phyloP scores from a whole-genome alignment of 2,329 filamentous ascomycete species.

The Ophiostoma quercus region DNA sequence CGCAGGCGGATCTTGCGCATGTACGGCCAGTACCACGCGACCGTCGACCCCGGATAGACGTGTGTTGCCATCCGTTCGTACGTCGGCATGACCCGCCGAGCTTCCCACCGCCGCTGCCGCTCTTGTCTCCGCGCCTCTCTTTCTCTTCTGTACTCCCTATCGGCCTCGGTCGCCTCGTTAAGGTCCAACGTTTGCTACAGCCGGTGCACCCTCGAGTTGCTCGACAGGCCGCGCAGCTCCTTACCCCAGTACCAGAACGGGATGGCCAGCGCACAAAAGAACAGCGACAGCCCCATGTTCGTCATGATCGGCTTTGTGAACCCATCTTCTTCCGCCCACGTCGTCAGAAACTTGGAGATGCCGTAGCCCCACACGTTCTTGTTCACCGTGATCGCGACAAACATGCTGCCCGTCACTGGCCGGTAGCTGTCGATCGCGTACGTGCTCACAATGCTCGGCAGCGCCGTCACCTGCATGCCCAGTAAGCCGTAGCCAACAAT shows the following conservation, averaged over 20 bases:
- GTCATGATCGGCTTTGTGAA: constrained; percentile 22
- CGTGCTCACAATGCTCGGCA: constrained; percentile 54
- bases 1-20: not conserved
- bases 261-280: not conserved
- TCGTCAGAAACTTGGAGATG: constrained; percentile 31
- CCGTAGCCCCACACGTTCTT: constrained; percentile 33
- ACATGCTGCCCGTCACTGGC: constrained; percentile 49
- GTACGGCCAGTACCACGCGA: not conserved
- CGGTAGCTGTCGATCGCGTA: constrained; percentile 62
- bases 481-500: constrained; percentile 42
- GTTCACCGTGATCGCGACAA: constrained; percentile 32
- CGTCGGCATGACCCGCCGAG: not conserved
- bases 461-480: constrained; percentile 39
- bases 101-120: not conserved
- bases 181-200: not conserved
- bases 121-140: not conserved
- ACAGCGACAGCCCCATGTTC: not conserved
- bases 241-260: not conserved
- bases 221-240: not conserved
- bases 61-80: not conserved
- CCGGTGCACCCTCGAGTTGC: not conserved
- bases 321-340: constrained; percentile 29
- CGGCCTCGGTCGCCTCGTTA: too few relatives aligned
- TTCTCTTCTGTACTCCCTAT: not conserved
- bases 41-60: not conserved